Evolutionary conservation across 768 basidiomycete species (phyloP).

Genomic region (Kwoniella heveanensis): DNA sequence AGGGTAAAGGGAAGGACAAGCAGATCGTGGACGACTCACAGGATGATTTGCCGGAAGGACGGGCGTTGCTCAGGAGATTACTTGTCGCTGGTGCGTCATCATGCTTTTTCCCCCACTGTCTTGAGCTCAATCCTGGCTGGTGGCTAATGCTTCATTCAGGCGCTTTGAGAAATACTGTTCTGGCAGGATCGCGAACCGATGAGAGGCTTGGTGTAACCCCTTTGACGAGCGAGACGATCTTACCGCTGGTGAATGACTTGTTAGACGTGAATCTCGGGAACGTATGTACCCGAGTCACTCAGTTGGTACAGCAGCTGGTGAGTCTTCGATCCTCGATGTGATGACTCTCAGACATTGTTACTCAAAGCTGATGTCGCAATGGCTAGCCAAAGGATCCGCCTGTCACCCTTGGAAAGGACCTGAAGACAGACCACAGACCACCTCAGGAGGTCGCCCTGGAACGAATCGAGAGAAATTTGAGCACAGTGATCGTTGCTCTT

Average conservation of each 20-base stretch:
- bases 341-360: too few relatives aligned
- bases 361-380: slow-evolving; percentile 1
- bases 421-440: slow-evolving; percentile 76
- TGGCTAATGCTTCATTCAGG: slow-evolving; percentile 26
- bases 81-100: slow-evolving; percentile 38
- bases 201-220: slow-evolving; percentile 32
- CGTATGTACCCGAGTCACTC: slow-evolving; percentile 34
- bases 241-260: slow-evolving; percentile 48
- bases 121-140: background rate
- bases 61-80: slow-evolving; percentile 38
- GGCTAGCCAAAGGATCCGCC: slow-evolving; percentile 36
- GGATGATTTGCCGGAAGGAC: slow-evolving; percentile 54
- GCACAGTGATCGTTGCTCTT: slow-evolving; percentile 76
- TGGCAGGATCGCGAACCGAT: slow-evolving; percentile 30
- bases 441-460: slow-evolving; percentile 71
- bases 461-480: slow-evolving; percentile 68
- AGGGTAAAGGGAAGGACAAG: slow-evolving; percentile 45
- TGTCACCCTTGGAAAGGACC: slow-evolving; percentile 58
- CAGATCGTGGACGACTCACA: slow-evolving; percentile 29
- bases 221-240: slow-evolving; percentile 43
- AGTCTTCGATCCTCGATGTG: too few relatives aligned
- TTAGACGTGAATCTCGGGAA: slow-evolving; percentile 44
- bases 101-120: background rate
- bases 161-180: slow-evolving; percentile 40
- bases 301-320: slow-evolving; percentile 40